Base-by-base conservation (phyloP, 2,329 filamentous ascomycete species). In the Coniella lustricola region DNA sequence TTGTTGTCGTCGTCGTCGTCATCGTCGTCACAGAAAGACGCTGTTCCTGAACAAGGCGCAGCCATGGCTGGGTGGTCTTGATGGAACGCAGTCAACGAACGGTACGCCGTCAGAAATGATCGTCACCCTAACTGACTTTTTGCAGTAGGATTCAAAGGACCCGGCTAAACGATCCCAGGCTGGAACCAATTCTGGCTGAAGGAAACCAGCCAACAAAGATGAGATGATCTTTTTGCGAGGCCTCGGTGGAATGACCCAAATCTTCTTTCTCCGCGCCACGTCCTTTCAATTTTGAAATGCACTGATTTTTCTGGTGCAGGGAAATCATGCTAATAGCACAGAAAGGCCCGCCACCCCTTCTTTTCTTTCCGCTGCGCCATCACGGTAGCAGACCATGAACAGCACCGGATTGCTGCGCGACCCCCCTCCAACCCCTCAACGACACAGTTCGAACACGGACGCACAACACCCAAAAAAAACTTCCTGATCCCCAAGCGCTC, bases 111-210 rank as follows among this genome's bases (percentile, higher is more conserved):
- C 22, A 41, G 41, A 25, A 17, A 8, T 29, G 29, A 32, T 18
- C 22, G 16, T 37, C 35, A 36, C 36, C 20, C 16, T 53, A 36
- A 48, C 51, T 51, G 46, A 54, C 57, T 17, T 53, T 50, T 31
- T 13, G n/a, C 39, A 48, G 9, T 20, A 53, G 51, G 51, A 42
- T 38, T 42, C 49, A 21, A 38, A 43, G 29, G 49, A 45, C 32
- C n/a, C 52, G 29, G 41, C 49, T 25, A 54, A 54, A 16, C 52
- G 52, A 49, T 49, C 52, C 22, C 54, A 61, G 35, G 51, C 62
- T 3, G 49, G 59, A 44, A 52, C 57, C 43, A 60, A 60, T 29
- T 62, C 55, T 46, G 61, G 62, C 38, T 65, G 59, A 64, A 39
- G 16, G 18, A n/a, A 10, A 29, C 5, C 25, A 29, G 10, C 5